Base-by-base conservation (phyloP, 495 filamentous ascomycete genomes). In the Tuber calosporum region DNA sequence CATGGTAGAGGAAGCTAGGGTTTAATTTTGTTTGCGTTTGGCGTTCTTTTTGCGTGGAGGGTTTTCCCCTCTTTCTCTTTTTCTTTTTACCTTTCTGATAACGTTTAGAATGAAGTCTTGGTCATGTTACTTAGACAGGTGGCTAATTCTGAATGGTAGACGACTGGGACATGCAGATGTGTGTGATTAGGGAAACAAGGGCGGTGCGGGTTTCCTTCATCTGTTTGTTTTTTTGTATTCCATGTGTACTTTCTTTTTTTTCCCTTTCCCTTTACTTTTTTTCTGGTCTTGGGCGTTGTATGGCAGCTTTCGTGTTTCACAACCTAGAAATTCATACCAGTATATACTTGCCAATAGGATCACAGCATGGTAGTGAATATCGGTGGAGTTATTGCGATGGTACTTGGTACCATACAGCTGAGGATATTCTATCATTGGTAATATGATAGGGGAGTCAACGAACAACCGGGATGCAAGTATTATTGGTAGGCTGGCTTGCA, bases 1-100 rank as follows among this genome's bases (percentile, higher is more conserved):
- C 67, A 85, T 84, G 38, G 30, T 58, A 66, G 83, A 82, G 67
- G 82, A 79, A 37, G 36, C 75, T 30, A 66, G 68, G 48, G 75
- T 15, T 34, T 76, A 62, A 40, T 36, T 36, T n/a, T 34, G 13
- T 17, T 42, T 7, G 4, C 34, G 39, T 17, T 68, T 39, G 37
- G 37, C 22, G 67, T 38, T 69, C 11, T 38, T 68, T 68, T 68
- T 41, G 40, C 13, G 30, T n/a, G n/a, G n/a, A n/a, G 30, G 19
- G 36, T 15, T 15, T 41, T 53, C n/a, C 11, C 36, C n/a, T 20
- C 17, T 72, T 72, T 40, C 22, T 37, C 40, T 43, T 34, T 39
- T 71, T 37, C 1, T 39, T 38, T 41, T 13, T 20, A 34, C 15
- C 66, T 43, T 36, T 69, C 40, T 42, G 42, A 39, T 69, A 15